Conservation (phyloP, 2,329 filamentous ascomycete species). For the Tothia fuscella region DNA sequence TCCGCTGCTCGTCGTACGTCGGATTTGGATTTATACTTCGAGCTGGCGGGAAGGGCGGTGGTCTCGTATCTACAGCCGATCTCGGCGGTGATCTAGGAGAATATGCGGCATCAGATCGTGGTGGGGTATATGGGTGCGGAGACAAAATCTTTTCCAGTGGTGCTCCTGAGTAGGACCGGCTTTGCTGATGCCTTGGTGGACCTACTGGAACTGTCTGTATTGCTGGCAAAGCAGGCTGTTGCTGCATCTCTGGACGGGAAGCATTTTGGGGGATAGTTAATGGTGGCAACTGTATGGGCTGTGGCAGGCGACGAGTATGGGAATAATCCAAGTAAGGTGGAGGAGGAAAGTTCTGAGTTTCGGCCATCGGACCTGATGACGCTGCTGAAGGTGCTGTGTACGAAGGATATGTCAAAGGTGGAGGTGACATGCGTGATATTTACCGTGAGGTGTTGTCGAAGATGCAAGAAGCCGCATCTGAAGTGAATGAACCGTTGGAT, state of each 20-base stretch:
- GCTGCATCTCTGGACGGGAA: conserved; percentile 25
- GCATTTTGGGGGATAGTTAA: conserved; percentile 23
- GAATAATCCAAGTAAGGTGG: conserved; percentile 28
- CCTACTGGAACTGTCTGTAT: conserved; percentile 22
- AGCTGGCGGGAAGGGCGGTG: conserved; percentile 5
- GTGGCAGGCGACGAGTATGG: conserved; percentile 24
- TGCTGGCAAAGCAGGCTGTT: conserved; percentile 16
- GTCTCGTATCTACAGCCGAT: conserved; percentile 7
- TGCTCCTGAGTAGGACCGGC: conserved; percentile 18
- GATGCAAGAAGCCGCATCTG: conserved; percentile 2
- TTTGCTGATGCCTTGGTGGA: conserved; percentile 14
- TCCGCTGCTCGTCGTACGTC: conserved; percentile 4
- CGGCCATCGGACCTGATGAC: conserved; percentile 30
- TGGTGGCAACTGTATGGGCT: conserved; percentile 28
- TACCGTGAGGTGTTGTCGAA: conserved; percentile 1
- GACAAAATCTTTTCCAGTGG: conserved; percentile 26
- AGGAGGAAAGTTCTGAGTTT: conserved; percentile 32
- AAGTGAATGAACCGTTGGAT: not conserved
- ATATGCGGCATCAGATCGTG: conserved; percentile 27
- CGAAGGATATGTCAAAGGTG: conserved; percentile 30
- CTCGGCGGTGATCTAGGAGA: conserved; percentile 18
- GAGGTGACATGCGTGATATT: conserved; percentile 26
- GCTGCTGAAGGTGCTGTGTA: conserved; percentile 21
- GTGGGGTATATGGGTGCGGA: conserved; percentile 26
- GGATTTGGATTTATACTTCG: not conserved